Evolutionary conservation across 768 basidiomycete species (phyloP), one percentile per base, ranked within the genome.

Genomic region (Naganishia vaughanmartiniae): DNA sequence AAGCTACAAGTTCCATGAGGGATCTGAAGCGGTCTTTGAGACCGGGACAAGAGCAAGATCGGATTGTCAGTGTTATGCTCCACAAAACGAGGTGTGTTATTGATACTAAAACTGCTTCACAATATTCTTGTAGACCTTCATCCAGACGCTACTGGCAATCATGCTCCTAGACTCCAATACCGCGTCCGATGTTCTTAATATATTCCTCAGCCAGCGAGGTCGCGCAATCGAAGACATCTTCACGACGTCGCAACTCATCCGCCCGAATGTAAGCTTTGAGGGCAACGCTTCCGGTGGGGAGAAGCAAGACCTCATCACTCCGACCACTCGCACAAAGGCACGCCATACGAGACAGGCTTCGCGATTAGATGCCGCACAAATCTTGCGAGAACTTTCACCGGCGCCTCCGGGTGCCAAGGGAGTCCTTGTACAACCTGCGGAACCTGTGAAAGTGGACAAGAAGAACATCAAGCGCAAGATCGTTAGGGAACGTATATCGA

Each of bases 81-180:
- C 31, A 74, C 42, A 73, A 65, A 51, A 67, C 30, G 15, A 48
- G 6, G n/a, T 31, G 19, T 36, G 19, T 30, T 6, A 17, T 5
- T 6, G 3, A 6, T 15, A 7, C 26, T 17, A 30, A 17, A 46
- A 30, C 4, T 7, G 39, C 42, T 63, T 26, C 10, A 26, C 3
- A 5, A 12, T 17, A 42, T 33, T 19, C 7, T 36, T 55, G 6
- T 21, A 93, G 90, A 87, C 87, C 69, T 85, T 85, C 0, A 91
- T 91, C 73, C 88, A 91, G 2, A 88, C 89, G 4, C 84, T 95
- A 12, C 83, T 94, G 12, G 89, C 90, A 0, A 85, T 97, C 53
- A 89, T 94, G 78, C 84, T 96, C n/a, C 85, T 97, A 31, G 93
- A 96, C 53, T 92, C 91, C 7, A 84, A 89, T 55, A 90, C 93